Base-by-base conservation (phyloP, 768 basidiomycete species). In the Lenzites betulinus region DNA sequence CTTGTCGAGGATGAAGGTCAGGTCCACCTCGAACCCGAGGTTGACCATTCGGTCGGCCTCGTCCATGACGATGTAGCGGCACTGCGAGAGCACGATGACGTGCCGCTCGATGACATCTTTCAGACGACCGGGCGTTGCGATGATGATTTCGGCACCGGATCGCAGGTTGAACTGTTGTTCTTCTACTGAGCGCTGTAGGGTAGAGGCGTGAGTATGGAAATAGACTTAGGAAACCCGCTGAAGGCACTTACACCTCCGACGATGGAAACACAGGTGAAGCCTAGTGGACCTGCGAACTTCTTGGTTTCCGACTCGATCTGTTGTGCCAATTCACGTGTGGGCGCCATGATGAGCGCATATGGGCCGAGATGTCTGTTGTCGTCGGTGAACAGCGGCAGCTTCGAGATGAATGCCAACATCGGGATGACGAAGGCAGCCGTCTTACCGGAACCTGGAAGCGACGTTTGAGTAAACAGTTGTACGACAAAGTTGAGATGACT, bases 1-100 rank as follows among this genome's bases (percentile, higher is more conserved):
- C 59, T 93, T 84, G 75, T 98, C 96, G 62, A 99, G 77, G 68
- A 99, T 98, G 73, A 93, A 97, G 25, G 90, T 93, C 47, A 99
- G 77, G 72, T 97, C 95, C 16, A 83, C 85, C 74, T 99, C 97
- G 72, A 99, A 99, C 16, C 97, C 97, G 30, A 98, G 86, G 70
- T 95, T 88, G 62, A 99, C 95, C 97, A 99, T 98, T 52, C 97
- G 86, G 74, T 99, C 97, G 16, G 97, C 97, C 80, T 99, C 97
- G 73, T 99, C 97, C 97, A 99, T 97, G 66, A 99, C 96, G 60
- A 99, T 89, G 70, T 99, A 98, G 2, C 93, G 93, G 74, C 97
- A 98, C 74, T 99, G 97, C 7, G 92, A 90, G 44, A 99, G 83
- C 20, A 99, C 97, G 43, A 99, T 81, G 47, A 98, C 93, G 73